These are phyloP conservation scores for Camellia granthamiana DNA, from an alignment of 148 eudicot genomes.

Conservation along the genomic window DNA sequence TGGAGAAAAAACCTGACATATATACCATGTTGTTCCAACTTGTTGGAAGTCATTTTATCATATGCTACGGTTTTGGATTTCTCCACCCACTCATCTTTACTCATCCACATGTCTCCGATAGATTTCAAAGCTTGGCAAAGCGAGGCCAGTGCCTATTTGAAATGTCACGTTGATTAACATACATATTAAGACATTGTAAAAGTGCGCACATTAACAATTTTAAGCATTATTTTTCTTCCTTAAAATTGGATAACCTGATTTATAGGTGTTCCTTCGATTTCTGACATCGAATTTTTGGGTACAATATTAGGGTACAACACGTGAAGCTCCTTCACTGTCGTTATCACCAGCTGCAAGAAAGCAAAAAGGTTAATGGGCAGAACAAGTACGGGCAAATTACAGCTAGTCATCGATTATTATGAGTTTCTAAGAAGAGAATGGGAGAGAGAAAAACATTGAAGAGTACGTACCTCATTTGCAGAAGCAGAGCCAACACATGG, in stretches of 20 bases:
- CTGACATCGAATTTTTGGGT: slow-evolving; percentile 39
- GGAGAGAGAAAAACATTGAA: background rate
- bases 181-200: background rate
- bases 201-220: background rate
- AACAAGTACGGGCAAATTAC: background rate
- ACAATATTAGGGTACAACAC: slow-evolving; percentile 69
- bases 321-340: slow-evolving; percentile 73
- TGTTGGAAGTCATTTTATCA: slow-evolving; percentile 32
- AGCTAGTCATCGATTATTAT: background rate
- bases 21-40: slow-evolving; percentile 63
- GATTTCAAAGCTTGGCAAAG: slow-evolving; percentile 66
- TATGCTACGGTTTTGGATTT: slow-evolving; percentile 34
- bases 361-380: background rate
- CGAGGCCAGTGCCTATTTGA: slow-evolving; percentile 53
- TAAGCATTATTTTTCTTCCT: background rate
- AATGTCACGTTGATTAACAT: slow-evolving; percentile 13
- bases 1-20: slow-evolving; percentile 6
- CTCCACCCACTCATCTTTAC: slow-evolving; percentile 54
- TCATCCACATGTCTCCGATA: slow-evolving; percentile 73
- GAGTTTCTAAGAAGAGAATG: background rate
- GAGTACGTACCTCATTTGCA: slow-evolving; percentile 68
- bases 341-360: slow-evolving; percentile 58
- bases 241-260: slow-evolving; percentile 49
- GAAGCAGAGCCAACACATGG: slow-evolving; percentile 65
- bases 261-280: slow-evolving; percentile 52